These are phyloP conservation scores for Rhodotorula sp. DNA, from an alignment of 1,284 basidiomycete species.

Conservation along the genomic window DNA sequence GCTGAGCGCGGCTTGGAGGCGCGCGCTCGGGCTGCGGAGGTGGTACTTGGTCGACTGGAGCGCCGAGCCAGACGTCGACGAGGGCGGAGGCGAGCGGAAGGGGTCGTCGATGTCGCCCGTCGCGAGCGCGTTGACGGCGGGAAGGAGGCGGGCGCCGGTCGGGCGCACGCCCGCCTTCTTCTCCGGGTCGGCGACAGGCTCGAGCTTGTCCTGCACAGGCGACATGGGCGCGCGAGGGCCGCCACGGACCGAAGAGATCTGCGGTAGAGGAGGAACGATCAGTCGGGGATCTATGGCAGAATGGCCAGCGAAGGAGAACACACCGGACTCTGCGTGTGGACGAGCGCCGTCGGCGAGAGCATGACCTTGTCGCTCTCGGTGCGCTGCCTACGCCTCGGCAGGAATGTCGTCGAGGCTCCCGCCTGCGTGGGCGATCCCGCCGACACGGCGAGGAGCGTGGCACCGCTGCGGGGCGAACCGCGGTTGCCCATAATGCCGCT, in stretches of 20 bases:
- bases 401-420: conserved; percentile 26
- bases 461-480: conserved; percentile 1
- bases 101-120: conserved; percentile 22
- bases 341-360: conserved; percentile 28
- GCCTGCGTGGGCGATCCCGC: neutral
- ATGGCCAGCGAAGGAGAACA: neutral
- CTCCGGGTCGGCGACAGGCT: conserved; percentile 31
- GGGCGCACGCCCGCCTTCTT: conserved; percentile 30
- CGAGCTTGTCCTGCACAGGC: conserved; percentile 26
- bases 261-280: neutral
- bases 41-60: conserved; percentile 3
- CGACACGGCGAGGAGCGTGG: conserved; percentile 4
- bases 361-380: conserved; percentile 34
- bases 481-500: conserved; percentile 42
- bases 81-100: conserved; percentile 38
- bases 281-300: neutral
- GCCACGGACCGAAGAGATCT: conserved; percentile 38
- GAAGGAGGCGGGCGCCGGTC: conserved; percentile 23
- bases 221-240: conserved; percentile 35
- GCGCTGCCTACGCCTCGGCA: conserved; percentile 25
- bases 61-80: neutral
- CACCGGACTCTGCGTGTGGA: conserved; percentile 42
- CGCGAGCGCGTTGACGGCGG: conserved; percentile 39
- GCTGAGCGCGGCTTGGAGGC: conserved; percentile 17
- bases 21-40: conserved; percentile 19